Evolutionary conservation across 257 asterid species (phyloP).

Genomic region (Nicotiana attenuata): DNA sequence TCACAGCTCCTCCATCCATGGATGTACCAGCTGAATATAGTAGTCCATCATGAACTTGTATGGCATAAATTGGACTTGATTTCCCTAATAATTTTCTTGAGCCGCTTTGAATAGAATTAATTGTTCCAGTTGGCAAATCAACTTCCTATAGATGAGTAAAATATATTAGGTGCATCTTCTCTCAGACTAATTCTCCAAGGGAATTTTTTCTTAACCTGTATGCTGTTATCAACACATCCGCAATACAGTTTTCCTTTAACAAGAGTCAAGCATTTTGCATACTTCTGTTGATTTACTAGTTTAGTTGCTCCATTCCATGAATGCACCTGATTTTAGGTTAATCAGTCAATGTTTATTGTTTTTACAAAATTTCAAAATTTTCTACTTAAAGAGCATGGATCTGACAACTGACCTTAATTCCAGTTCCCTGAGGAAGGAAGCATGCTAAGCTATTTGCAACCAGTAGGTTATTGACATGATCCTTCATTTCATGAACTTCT

Average conservation of each 20-base stretch:
- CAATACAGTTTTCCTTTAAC: conserved; percentile 67
- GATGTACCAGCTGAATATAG: conserved; percentile 61
- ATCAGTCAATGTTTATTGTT: neutral
- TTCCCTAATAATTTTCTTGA: conserved; percentile 61
- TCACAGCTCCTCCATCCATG: conserved; percentile 58
- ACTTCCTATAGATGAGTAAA: conserved; percentile 41
- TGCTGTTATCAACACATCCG: conserved; percentile 77
- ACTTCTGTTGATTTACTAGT: conserved; percentile 52
- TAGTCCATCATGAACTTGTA: conserved; percentile 60
- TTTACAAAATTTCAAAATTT: neutral
- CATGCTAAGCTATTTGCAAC: conserved; percentile 60
- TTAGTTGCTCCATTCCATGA: conserved; percentile 65
- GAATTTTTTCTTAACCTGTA: conserved; percentile 50
- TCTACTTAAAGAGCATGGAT: neutral
- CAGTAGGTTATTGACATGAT: conserved; percentile 51
- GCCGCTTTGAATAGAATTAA: conserved; percentile 60
- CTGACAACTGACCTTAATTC: conserved; percentile 48
- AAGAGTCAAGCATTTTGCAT: conserved; percentile 54
- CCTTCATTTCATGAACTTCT: conserved; percentile 78
- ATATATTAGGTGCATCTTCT: neutral
- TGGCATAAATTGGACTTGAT: conserved; percentile 52
- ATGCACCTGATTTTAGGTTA: conserved; percentile 42
- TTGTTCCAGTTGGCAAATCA: conserved; percentile 66
- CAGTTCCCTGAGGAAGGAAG: conserved; percentile 80
- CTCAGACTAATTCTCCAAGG: neutral